Conservation (phyloP, 148 eudicot genomes). For the Cornus kousa region DNA sequence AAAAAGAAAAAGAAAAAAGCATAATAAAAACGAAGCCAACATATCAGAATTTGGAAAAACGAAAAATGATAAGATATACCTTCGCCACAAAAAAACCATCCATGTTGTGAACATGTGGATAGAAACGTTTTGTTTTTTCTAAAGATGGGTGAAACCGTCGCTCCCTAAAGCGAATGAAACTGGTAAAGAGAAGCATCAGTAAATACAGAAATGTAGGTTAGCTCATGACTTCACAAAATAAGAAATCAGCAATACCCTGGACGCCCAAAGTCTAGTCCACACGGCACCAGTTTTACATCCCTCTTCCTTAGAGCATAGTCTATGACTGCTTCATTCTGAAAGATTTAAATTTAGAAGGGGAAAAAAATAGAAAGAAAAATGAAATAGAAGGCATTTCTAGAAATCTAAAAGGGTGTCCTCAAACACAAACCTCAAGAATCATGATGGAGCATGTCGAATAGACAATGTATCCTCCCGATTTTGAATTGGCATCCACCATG, state of each 20-base stretch:
- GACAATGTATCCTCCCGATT: conserved; percentile 90
- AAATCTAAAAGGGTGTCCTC: background rate
- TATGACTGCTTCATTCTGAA: conserved; percentile 96
- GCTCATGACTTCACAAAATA: background rate
- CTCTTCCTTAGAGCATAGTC: conserved; percentile 95
- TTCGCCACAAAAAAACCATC: conserved; percentile 98
- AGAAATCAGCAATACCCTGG: conserved; percentile 56
- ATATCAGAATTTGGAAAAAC: background rate
- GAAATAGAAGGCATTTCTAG: background rate
- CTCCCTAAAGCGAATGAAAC: conserved; percentile 71
- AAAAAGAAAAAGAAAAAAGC: no score
- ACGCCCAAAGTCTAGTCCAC: conserved; percentile 87
- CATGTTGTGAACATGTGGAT: conserved; percentile 94
- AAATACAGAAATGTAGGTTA: background rate
- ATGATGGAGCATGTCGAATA: conserved; percentile 96
- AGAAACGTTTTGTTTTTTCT: conserved; percentile 76
- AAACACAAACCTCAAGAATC: conserved; percentile 77
- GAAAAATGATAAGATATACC: conserved; percentile 35
- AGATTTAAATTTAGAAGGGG: background rate
- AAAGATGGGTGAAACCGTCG: conserved; percentile 73
- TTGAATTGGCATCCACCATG: conserved; percentile 94
- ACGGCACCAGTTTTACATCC: conserved; percentile 85
- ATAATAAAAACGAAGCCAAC: background rate
- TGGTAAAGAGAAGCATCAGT: conserved; percentile 26
- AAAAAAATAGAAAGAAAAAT: background rate